Conservation (phyloP, 257 asterid genomes). For the Fraxinus americana region DNA sequence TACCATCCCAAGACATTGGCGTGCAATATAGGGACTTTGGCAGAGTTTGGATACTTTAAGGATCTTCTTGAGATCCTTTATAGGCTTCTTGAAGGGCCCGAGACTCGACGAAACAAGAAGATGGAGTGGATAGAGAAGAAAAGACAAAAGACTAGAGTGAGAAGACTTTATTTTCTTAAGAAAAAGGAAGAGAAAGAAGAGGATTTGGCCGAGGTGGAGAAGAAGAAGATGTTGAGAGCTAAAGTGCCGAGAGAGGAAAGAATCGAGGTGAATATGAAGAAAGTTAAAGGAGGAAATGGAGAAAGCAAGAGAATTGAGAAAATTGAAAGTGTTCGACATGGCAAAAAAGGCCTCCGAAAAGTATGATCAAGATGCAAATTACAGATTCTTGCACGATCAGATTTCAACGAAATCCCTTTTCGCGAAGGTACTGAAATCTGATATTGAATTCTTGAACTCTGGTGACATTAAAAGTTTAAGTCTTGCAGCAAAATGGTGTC, state of each 20-base stretch:
- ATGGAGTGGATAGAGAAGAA: not conserved
- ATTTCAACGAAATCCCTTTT: slow-evolving; percentile 40
- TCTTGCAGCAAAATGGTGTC: slow-evolving; percentile 49
- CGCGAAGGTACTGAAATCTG: slow-evolving; percentile 43
- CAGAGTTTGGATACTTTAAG: slow-evolving; percentile 44
- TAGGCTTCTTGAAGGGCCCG: slow-evolving; percentile 40
- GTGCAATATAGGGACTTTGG: slow-evolving; percentile 25
- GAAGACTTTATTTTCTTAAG: not conserved
- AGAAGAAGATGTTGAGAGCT: not conserved
- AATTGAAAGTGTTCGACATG: slow-evolving; percentile 32
- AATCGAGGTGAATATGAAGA: slow-evolving; percentile 14
- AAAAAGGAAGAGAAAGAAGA: not conserved
- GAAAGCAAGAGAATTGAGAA: slow-evolving; percentile 41
- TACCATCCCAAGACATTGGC: slow-evolving; percentile 46
- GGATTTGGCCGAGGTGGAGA: slow-evolving; percentile 3
- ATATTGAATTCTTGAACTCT: slow-evolving; percentile 37
- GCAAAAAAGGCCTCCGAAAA: slow-evolving; percentile 37
- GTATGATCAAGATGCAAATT: slow-evolving; percentile 39
- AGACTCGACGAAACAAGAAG: slow-evolving; percentile 8
- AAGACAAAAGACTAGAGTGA: not conserved
- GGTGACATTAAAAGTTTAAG: slow-evolving; percentile 32
- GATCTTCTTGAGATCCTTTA: slow-evolving; percentile 43
- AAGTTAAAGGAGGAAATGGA: slow-evolving; percentile 37
- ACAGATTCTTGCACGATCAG: slow-evolving; percentile 43
- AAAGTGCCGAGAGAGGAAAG: not conserved